Base-by-base conservation (phyloP, 164 flowering plant genomes). In the Malania oleifera region DNA sequence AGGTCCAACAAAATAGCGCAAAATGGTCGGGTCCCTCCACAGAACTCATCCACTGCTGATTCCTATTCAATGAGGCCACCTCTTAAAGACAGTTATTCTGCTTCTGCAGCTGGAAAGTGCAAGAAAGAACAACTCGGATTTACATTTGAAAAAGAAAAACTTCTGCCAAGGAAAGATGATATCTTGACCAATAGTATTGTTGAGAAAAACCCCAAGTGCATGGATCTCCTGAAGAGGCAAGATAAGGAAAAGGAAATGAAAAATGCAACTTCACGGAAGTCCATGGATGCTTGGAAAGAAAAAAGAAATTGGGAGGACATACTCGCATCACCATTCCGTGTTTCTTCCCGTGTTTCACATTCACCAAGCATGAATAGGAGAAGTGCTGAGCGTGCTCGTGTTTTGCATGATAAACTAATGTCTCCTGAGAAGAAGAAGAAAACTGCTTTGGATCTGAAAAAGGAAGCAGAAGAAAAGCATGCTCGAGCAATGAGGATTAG, bases 251-350 rank as follows among this genome's bases (percentile, higher is more conserved):
- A 71, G 61, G 98, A 86, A 54, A 84, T 66, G 73, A 83, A 80
- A 69, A 75, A 61, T 67, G 57, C 67, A n/a, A 23, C 71, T 58
- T 69, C 78, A 43, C 71, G 77, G 79, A 88, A 81, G 62, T 73
- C 86, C 48, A 70, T 86, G 90, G 87, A 91, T 83, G 96, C 95
- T 40, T 91, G 98, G 98, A 91, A 85, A 66, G 92, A 88, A 73
- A 88, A 85, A 71, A 80, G 98, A 59, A 86, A 89, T 63, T 91
- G 98, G 98, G 87, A 81, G 63, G 96, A 86, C 54, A 81, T 91
- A 67, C 91, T 91, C 65, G 77, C 89, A 23, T 69, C 89, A 63
- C 90, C 96, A 39, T 62, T 66, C 61, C 81, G 86, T 56, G 69
- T 61, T 54, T 83, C 90, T 75, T 79, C 96, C 35, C 88, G 95